phyloP scores from a whole-genome alignment of 345 rosid genomes.

The Eucalyptus caleyi region DNA sequence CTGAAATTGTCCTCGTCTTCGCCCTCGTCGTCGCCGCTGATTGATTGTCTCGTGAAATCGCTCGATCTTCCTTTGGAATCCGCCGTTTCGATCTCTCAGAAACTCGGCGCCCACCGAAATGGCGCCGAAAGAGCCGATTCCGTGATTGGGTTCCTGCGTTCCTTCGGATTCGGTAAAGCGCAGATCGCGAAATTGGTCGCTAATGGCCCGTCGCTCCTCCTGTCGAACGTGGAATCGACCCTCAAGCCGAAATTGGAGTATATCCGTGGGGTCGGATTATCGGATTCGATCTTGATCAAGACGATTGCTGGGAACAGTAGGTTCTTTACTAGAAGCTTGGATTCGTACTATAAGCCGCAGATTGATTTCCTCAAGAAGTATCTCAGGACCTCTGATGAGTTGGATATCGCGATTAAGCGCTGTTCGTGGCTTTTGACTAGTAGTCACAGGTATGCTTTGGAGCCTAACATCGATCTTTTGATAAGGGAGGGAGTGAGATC shows the following conservation, averaged over 20 bases:
- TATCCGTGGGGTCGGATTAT: neutral
- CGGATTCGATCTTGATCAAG: neutral
- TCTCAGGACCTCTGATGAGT: neutral
- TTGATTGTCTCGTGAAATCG: neutral
- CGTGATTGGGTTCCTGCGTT: neutral
- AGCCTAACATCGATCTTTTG: slow-evolving; percentile 1
- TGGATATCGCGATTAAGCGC: neutral
- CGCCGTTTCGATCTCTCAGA: neutral
- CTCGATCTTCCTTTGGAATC: slow-evolving; percentile 10
- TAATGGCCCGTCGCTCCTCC: neutral
- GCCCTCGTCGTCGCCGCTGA: neutral
- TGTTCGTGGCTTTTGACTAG: neutral
- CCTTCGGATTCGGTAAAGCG: neutral
- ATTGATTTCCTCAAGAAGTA: neutral
- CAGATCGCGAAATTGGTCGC: slow-evolving; percentile 6
- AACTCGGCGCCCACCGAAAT: neutral
- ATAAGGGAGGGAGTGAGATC: neutral
- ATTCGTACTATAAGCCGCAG: neutral
- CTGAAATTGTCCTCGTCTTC: neutral
- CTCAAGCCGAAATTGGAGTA: slow-evolving; percentile 6
- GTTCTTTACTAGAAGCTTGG: neutral
- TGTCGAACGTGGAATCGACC: neutral
- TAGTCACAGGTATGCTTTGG: neutral
- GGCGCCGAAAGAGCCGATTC: neutral
- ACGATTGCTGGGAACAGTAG: neutral